These are phyloP conservation scores for Helotiales sp. DNA, from an alignment of 2,329 filamentous ascomycete genomes.

Conservation along the genomic window DNA sequence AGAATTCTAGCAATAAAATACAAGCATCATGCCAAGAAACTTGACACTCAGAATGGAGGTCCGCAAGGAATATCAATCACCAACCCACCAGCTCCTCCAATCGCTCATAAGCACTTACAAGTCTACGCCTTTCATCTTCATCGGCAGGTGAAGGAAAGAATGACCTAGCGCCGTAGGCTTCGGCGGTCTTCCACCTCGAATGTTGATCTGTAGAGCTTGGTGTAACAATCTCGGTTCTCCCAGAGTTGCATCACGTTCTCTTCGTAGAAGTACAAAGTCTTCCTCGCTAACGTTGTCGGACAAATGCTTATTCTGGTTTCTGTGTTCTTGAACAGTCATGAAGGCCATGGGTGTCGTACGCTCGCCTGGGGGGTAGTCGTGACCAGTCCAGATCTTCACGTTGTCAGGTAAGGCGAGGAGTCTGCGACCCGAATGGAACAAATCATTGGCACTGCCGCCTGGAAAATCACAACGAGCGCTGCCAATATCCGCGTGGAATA, in stretches of 20 bases:
- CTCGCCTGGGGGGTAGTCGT: not conserved
- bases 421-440: not conserved
- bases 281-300: conserved; percentile 48
- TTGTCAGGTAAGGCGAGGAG: not conserved
- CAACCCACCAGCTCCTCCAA: too few relatives aligned
- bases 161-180: conserved; percentile 7
- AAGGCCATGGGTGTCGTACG: not conserved
- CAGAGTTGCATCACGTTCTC: conserved; percentile 50
- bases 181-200: conserved; percentile 47
- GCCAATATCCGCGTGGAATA: not conserved
- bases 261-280: conserved; percentile 53
- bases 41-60: not conserved
- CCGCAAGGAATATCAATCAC: too few relatives aligned
- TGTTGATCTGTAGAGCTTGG: conserved; percentile 58
- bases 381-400: not conserved
- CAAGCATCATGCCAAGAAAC: not conserved
- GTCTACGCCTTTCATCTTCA: conserved; percentile 1
- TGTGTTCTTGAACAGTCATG: not conserved
- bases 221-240: conserved; percentile 54
- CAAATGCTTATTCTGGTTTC: conserved; percentile 53
- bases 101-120: too few relatives aligned
- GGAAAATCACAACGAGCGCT: not conserved
- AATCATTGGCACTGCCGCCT: not conserved
- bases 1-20: not conserved
- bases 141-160: conserved; percentile 8